Evolutionary conservation across 805 yeast species (phyloP).

Genomic region (Starmerella scarabaei): DNA sequence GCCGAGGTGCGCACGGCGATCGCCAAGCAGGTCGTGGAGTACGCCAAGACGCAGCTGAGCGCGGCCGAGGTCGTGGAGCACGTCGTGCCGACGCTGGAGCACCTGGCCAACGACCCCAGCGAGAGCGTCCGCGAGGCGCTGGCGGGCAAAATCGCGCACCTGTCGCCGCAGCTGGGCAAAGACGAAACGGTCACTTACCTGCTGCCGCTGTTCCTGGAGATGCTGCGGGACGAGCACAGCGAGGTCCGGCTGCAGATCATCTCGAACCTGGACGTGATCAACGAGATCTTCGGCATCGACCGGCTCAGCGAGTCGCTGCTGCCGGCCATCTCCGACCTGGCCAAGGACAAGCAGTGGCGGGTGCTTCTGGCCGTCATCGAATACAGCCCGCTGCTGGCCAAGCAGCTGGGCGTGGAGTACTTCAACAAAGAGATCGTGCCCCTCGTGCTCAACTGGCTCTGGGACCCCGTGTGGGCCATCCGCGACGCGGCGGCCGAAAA

Average conservation of each 20-base stretch:
- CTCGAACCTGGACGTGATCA: conserved; percentile 79
- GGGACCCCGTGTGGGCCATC: conserved; percentile 95
- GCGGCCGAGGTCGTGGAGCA: conserved; percentile 46
- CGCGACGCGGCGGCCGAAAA: conserved; percentile 91
- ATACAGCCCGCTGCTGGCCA: conserved; percentile 87
- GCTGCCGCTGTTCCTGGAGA: conserved; percentile 75
- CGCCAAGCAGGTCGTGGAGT: conserved; percentile 72
- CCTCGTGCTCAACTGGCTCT: conserved; percentile 91
- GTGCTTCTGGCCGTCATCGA: conserved; percentile 93
- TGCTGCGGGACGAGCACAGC: conserved; percentile 94
- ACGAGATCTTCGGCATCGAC: conserved; percentile 88
- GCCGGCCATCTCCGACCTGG: conserved; percentile 92
- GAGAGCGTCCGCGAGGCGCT: conserved; percentile 89
- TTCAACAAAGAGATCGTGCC: conserved; percentile 86
- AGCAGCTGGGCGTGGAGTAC: conserved; percentile 83
- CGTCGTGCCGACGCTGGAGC: conserved; percentile 72
- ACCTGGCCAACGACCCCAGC: conserved; percentile 75
- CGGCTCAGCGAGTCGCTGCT: conserved; percentile 70
- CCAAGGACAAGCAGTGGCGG: conserved; percentile 96
- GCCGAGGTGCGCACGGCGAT: conserved; percentile 94
- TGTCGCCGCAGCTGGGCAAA: conserved; percentile 75
- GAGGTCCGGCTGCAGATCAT: conserved; percentile 92
- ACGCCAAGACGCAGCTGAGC: conserved; percentile 24
- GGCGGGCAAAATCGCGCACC: conserved; percentile 74
- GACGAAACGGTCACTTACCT: conserved; percentile 70